phyloP scores from a whole-genome alignment of 805 yeast species.

The Spathaspora sp. region DNA sequence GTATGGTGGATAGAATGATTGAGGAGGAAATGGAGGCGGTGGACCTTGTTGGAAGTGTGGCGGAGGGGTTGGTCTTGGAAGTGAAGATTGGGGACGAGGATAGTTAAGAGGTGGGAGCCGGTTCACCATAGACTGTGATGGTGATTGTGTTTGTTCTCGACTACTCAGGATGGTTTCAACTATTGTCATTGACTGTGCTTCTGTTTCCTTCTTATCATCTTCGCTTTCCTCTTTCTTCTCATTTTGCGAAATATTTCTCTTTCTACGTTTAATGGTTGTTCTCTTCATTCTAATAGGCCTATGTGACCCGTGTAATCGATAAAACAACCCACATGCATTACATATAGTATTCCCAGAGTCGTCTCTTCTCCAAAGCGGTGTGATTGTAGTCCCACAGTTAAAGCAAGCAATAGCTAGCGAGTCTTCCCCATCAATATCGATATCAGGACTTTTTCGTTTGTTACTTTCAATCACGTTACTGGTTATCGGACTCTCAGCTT shows the following conservation, averaged over 20 bases:
- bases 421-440: constrained; percentile 19
- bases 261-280: constrained; percentile 70
- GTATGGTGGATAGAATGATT: constrained; percentile 26
- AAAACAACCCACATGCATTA: constrained; percentile 84
- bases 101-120: constrained; percentile 1
- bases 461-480: background rate
- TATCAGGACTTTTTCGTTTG: background rate
- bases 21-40: background rate
- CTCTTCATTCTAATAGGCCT: constrained; percentile 76
- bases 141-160: constrained; percentile 4
- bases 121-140: background rate
- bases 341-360: constrained; percentile 80
- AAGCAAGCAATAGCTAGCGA: constrained; percentile 70
- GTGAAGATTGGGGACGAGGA: background rate
- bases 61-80: constrained; percentile 1
- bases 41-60: constrained; percentile 4
- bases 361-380: constrained; percentile 86
- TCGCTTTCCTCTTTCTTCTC: constrained; percentile 1
- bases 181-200: background rate
- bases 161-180: background rate
- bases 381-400: constrained; percentile 80
- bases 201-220: background rate
- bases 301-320: constrained; percentile 69
- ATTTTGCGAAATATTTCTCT: constrained; percentile 30
- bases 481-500: background rate